Conservation (phyloP, 1,139 yeast genomes). For the Casaregolazyma suthepensis region DNA sequence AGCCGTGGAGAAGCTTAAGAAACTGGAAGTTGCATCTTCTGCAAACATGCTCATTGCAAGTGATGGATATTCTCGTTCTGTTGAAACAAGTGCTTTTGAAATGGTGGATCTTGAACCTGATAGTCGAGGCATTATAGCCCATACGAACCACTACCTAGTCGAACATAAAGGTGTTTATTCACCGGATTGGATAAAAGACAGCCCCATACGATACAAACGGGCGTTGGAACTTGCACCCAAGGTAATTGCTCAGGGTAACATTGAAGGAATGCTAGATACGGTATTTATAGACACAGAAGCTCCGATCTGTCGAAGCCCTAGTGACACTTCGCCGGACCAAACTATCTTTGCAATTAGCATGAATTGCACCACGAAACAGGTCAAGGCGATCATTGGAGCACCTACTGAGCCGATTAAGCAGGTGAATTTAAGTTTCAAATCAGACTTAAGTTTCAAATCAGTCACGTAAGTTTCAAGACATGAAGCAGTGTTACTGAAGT, state of each 20-base stretch:
- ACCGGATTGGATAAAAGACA: conserved; percentile 15
- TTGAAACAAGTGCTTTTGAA: conserved; percentile 20
- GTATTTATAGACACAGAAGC: conserved; percentile 18
- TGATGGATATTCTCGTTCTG: conserved; percentile 15
- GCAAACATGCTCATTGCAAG: conserved; percentile 22
- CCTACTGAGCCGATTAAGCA: conserved; percentile 13
- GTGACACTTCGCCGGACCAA: conserved; percentile 10
- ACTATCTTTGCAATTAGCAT: conserved; percentile 23
- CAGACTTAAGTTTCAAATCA: no score
- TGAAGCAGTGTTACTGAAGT: neutral
- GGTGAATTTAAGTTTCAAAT: neutral
- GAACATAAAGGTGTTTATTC: conserved; percentile 16
- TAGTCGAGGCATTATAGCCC: conserved; percentile 14
- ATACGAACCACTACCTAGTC: conserved; percentile 21
- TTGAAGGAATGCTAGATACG: conserved; percentile 10
- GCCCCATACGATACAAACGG: conserved; percentile 16
- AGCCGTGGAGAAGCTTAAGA: conserved; percentile 21
- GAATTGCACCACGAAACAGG: conserved; percentile 17
- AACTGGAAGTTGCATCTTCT: conserved; percentile 22
- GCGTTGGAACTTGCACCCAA: conserved; percentile 15
- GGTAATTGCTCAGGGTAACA: conserved; percentile 13
- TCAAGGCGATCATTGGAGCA: conserved; percentile 17
- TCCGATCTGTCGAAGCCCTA: conserved; percentile 18
- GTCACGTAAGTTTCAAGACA: neutral
- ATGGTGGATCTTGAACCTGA: conserved; percentile 11